These are phyloP conservation scores for Yamadazyma ubonensis DNA, from an alignment of 805 yeast genomes.

Conservation along the genomic window DNA sequence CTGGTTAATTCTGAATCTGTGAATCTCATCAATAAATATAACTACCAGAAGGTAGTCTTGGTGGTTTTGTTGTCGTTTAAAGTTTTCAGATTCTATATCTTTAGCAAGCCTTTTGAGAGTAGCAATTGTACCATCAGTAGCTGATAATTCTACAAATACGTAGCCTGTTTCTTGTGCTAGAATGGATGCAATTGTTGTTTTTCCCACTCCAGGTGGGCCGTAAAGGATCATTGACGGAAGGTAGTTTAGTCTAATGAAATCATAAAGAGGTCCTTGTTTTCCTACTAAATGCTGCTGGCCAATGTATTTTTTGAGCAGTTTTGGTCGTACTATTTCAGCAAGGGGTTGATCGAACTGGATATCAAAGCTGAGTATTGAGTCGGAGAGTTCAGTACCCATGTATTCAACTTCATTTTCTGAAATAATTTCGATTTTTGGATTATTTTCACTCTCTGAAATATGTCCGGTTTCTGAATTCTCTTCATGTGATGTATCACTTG, in stretches of 20 bases:
- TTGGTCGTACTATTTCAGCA: conserved; percentile 63
- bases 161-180: conserved; percentile 55
- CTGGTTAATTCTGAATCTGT: conserved; percentile 79
- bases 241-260: conserved; percentile 60
- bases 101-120: conserved; percentile 64
- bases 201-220: conserved; percentile 98
- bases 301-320: conserved; percentile 60
- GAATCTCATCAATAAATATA: conserved; percentile 90
- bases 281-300: conserved; percentile 86
- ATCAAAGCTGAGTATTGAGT: too few species aligned
- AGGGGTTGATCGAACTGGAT: conserved; percentile 4
- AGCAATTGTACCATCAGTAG: conserved; percentile 66
- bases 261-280: conserved; percentile 59
- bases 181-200: conserved; percentile 77
- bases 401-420: not conserved
- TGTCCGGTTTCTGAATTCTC: too few species aligned
- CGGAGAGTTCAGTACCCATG: too few species aligned
- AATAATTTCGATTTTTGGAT: not conserved
- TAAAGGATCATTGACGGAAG: conserved; percentile 85
- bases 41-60: conserved; percentile 31
- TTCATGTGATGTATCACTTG: too few species aligned
- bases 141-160: conserved; percentile 77
- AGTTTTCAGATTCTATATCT: conserved; percentile 46
- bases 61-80: conserved; percentile 45
- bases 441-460: too few species aligned